Evolutionary conservation across 2,329 filamentous ascomycete species (phyloP).

Genomic region (Beauveria scarabaeidicola): DNA sequence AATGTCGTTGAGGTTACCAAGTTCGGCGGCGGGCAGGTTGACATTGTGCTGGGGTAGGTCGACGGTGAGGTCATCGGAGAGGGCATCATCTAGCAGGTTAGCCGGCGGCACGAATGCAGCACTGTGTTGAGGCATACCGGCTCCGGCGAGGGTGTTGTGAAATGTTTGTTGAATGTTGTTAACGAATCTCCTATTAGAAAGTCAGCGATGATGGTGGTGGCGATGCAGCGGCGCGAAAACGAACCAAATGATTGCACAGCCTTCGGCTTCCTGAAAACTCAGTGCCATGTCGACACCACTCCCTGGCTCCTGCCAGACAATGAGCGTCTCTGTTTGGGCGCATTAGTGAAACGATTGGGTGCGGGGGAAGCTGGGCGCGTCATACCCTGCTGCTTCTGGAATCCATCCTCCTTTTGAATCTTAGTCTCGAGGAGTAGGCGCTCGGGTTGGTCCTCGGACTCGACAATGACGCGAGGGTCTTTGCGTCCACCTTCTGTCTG

Average conservation of each 20-base stretch:
- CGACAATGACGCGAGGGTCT: constrained; percentile 80
- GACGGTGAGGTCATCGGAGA: constrained; percentile 77
- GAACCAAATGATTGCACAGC: constrained; percentile 86
- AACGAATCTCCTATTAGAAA: constrained; percentile 70
- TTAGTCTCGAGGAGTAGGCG: constrained; percentile 79
- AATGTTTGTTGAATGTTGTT: constrained; percentile 74
- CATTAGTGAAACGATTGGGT: constrained; percentile 18
- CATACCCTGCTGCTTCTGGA: constrained; percentile 94
- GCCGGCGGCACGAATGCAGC: constrained; percentile 10
- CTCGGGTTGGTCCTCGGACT: constrained; percentile 85
- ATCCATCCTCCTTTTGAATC: constrained; percentile 89
- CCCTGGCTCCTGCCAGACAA: constrained; percentile 86
- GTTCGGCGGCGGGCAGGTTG: constrained; percentile 66
- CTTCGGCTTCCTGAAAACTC: constrained; percentile 95
- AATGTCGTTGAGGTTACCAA: constrained; percentile 77
- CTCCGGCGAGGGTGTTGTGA: constrained; percentile 46
- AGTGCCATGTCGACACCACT: constrained; percentile 93
- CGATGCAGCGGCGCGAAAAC: constrained; percentile 15
- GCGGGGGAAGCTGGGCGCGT: constrained; percentile 12
- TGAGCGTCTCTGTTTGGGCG: constrained; percentile 69
- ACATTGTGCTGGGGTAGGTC: constrained; percentile 60
- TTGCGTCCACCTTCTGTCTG: constrained; percentile 56
- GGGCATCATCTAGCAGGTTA: constrained; percentile 60
- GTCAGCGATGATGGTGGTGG: constrained; percentile 15
- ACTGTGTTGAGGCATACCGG: constrained; percentile 41